Conservation (phyloP, 2,329 filamentous ascomycete species). For the Scedosporium apiospermum region DNA sequence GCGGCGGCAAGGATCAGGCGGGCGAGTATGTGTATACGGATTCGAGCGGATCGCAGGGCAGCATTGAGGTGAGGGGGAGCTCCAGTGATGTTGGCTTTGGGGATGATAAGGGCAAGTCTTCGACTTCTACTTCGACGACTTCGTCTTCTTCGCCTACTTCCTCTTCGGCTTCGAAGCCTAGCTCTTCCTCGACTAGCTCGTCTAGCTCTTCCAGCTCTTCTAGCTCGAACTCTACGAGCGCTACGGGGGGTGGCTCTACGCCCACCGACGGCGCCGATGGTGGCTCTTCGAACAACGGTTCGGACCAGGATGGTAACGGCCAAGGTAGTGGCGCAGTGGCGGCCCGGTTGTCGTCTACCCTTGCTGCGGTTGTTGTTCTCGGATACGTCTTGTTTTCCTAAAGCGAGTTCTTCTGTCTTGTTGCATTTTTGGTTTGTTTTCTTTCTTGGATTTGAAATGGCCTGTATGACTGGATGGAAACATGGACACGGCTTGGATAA, state of each 20-base stretch:
- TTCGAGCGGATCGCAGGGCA: constrained; percentile 36
- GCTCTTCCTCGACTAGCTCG: not conserved
- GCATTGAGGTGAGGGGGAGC: constrained; percentile 40
- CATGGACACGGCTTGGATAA: not conserved
- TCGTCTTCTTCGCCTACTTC: not conserved
- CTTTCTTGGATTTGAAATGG: not conserved
- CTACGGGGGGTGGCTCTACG: not conserved
- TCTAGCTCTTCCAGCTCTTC: not conserved
- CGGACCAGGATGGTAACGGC: not conserved
- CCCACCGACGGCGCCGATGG: not conserved
- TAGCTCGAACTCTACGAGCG: not conserved
- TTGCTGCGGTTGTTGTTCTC: constrained; percentile 7
- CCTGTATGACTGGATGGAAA: not conserved
- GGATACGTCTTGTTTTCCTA: constrained; percentile 1
- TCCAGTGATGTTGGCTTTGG: not conserved
- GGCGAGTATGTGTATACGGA: constrained; percentile 42
- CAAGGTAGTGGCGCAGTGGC: not conserved
- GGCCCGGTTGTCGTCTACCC: constrained; percentile 2
- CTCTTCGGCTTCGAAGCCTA: not conserved
- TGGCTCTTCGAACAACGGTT: constrained; percentile 1
- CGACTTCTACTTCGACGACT: not conserved
- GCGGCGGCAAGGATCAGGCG: constrained; percentile 33
- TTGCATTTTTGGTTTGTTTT: not conserved
- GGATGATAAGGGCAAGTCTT: constrained; percentile 12
- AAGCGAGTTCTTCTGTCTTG: not conserved